These are phyloP conservation scores for Choiromyces venosus DNA, from an alignment of 495 filamentous ascomycete species.

Conservation along the genomic window DNA sequence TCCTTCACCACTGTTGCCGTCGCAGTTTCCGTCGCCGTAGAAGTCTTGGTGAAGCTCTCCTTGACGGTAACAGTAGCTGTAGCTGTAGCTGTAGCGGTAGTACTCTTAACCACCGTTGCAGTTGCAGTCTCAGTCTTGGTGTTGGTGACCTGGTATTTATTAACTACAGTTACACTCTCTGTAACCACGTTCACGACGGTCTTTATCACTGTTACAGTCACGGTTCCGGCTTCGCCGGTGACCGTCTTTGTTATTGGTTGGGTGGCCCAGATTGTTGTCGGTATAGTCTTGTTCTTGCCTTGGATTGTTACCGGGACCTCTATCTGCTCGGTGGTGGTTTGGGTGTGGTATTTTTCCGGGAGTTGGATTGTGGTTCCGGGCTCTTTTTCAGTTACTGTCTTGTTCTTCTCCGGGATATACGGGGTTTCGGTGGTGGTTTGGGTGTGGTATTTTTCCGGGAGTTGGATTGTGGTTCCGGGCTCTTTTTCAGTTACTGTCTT, in stretches of 20 bases:
- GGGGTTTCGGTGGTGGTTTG: too few relatives aligned
- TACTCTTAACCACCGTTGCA: constrained; percentile 6
- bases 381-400: not conserved
- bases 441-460: too few relatives aligned
- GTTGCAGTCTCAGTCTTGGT: constrained; percentile 2
- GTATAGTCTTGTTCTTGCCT: not conserved
- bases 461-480: not conserved
- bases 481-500: not conserved
- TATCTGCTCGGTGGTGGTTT: not conserved
- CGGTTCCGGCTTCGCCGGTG: not conserved
- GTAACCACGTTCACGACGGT: not conserved
- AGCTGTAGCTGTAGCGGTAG: constrained; percentile 7
- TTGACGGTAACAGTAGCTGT: not conserved
- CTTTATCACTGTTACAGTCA: not conserved
- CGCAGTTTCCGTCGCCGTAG: constrained; percentile 3
- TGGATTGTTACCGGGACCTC: not conserved
- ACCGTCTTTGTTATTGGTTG: not conserved
- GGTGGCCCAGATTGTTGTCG: not conserved
- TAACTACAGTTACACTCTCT: not conserved
- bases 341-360: not conserved
- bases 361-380: not conserved
- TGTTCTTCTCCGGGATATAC: not conserved
- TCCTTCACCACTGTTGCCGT: not conserved
- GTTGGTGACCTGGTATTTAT: not conserved
- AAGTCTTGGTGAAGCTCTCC: constrained; percentile 8